phyloP scores from a whole-genome alignment of 2,329 filamentous ascomycete genomes.

The Aspergillus melleus region DNA sequence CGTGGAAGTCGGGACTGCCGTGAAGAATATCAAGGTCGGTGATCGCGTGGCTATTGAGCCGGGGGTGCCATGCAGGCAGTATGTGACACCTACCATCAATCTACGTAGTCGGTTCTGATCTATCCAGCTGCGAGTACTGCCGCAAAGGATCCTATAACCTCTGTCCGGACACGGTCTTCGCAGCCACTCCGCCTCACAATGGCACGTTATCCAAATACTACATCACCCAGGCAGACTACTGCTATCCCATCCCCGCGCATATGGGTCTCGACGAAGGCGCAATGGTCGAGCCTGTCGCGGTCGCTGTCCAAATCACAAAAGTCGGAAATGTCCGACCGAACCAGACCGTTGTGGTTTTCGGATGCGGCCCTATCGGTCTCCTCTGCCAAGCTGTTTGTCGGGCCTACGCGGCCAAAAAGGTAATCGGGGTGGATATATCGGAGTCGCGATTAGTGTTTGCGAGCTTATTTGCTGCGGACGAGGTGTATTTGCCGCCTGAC shows the following conservation, averaged over 20 bases:
- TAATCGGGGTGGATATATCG: conserved; percentile 50
- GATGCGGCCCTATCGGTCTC: conserved; percentile 53
- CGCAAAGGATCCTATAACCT: conserved; percentile 25
- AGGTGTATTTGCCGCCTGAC: conserved; percentile 42
- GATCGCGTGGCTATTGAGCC: conserved; percentile 28
- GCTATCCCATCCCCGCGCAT: conserved; percentile 47
- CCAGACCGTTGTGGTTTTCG: conserved; percentile 51
- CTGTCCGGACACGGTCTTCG: conserved; percentile 51
- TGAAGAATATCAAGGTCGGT: conserved; percentile 24
- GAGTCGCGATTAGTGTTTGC: background rate
- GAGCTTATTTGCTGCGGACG: conserved; percentile 45
- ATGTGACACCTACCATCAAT: background rate
- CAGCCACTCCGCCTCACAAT: conserved; percentile 52
- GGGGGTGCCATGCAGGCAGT: conserved; percentile 39
- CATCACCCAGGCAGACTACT: conserved; percentile 48
- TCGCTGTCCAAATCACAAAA: conserved; percentile 51
- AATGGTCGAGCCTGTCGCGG: conserved; percentile 54
- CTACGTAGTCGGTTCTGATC: background rate
- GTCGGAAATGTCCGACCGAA: conserved; percentile 42
- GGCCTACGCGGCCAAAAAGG: conserved; percentile 46
- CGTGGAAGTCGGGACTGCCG: conserved; percentile 20
- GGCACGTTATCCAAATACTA: conserved; percentile 55
- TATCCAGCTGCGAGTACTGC: conserved; percentile 22
- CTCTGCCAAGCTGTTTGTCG: conserved; percentile 50
- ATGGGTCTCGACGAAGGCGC: conserved; percentile 54